Evolutionary conservation across 108 stramenopile genomes (phyloP).

Genomic region (Nitzschia sp.): DNA sequence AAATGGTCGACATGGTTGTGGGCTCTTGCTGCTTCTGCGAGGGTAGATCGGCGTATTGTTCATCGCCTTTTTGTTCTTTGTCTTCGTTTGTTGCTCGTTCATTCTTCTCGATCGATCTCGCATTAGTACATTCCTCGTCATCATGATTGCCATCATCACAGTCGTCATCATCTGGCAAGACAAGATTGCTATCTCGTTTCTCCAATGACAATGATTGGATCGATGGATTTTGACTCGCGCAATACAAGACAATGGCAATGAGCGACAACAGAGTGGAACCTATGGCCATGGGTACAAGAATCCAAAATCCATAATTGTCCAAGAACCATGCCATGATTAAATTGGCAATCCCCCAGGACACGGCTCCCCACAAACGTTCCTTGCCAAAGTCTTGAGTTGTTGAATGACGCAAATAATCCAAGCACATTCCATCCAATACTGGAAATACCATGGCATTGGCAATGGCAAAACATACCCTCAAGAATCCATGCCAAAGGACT

Average conservation of each 20-base stretch:
- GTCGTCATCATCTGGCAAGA: not conserved
- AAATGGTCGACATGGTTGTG: not conserved
- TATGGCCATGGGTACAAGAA: conserved; percentile 36
- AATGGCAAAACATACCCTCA: conserved; percentile 44
- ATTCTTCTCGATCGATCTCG: not conserved
- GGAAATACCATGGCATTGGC: conserved; percentile 41
- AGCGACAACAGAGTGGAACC: not conserved
- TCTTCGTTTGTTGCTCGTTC: not conserved
- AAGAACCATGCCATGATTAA: conserved; percentile 45
- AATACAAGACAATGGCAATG: not conserved
- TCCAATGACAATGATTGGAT: not conserved
- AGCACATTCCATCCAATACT: conserved; percentile 56
- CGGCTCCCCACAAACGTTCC: conserved; percentile 66
- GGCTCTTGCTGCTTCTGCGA: too few relatives aligned
- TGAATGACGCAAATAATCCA: conserved; percentile 43
- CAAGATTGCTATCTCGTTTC: not conserved
- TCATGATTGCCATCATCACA: not conserved
- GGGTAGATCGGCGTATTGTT: not conserved
- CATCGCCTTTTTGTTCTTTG: not conserved
- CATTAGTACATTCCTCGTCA: not conserved
- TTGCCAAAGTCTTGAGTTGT: conserved; percentile 50
- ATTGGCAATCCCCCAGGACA: conserved; percentile 57
- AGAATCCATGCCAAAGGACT: conserved; percentile 35
- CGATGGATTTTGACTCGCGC: not conserved
- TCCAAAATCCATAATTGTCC: conserved; percentile 42